Percentiles rank a stretch among this genome's conserved stretches.
These are phyloP conservation scores for Gracilaria gracilis DNA, from an alignment of 23 red algal species.

Conservation along the genomic window DNA sequence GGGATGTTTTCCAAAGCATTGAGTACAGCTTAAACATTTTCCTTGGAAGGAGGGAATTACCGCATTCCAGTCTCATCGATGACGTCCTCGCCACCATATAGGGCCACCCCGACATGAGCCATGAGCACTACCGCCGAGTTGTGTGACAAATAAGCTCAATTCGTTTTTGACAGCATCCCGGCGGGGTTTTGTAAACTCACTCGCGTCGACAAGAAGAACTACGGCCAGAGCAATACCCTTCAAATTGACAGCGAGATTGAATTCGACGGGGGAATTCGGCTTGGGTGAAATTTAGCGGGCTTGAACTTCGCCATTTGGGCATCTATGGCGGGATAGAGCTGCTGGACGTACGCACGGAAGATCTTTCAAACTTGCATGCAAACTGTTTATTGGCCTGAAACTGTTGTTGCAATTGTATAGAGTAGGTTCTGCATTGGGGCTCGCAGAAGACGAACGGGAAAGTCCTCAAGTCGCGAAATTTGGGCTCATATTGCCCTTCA, in stretches of 20 bases:
- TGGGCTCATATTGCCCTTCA: neutral
- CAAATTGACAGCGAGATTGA: neutral
- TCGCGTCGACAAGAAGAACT: too few species aligned
- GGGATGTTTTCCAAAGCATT: neutral
- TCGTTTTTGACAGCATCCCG: too few species aligned
- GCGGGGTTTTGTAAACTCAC: too few species aligned
- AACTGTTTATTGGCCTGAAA: neutral
- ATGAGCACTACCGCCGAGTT: too few species aligned
- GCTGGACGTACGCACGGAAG: neutral
- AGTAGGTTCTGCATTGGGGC: neutral
- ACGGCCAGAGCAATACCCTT: too few species aligned
- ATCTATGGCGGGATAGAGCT: neutral
- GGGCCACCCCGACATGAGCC: too few species aligned
- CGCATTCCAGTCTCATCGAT: too few species aligned
- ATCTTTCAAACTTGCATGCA: neutral
- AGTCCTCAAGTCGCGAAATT: neutral
- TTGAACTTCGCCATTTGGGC: neutral
- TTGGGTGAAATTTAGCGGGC: neutral
- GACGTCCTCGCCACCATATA: too few species aligned
- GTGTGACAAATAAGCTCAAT: too few species aligned
- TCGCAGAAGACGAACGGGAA: conserved; percentile 6
- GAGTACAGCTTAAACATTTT: neutral
- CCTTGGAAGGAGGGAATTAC: too few species aligned
- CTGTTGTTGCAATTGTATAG: neutral
- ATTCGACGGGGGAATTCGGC: conserved; percentile 11